Evolutionary conservation across 2,329 filamentous ascomycete genomes (phyloP), one percentile per base, ranked within the genome.

Genomic region (Colletotrichum sp.): DNA sequence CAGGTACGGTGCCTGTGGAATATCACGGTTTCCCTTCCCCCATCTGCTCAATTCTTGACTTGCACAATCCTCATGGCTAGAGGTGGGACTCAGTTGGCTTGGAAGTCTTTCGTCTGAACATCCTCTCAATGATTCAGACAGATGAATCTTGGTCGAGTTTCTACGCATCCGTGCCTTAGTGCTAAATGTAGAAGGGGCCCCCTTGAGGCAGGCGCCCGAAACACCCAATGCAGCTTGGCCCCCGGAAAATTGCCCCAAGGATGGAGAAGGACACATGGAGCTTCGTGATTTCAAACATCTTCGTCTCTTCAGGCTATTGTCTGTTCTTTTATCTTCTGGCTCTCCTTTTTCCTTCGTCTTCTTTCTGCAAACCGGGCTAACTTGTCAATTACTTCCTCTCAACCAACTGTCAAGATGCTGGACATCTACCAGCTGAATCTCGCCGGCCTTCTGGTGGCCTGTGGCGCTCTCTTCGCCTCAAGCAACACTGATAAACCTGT

Each of bases 371-470:
- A 24, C 18, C 18, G 3, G 21, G 6, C 10, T 8, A 6, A 18
- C 4, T 18, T 9, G 26, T 9, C 16, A 28, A 21, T 28, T 30
- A 16, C 16, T 34, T 34, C 24, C 18, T 16, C 15, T 62, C 59
- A 34, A 28, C 8, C 24, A 59, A 28, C 8, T 59, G 13, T 18
- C 57, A 60, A 57, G 12, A 79, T 77, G 62, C 80, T 83, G 74
- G 82, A 84, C 72, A 79, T 80, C n/a, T 85, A 85, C 77, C 82
- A 83, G 72, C 73, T 81, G 69, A 84, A 83, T 78, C 79, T 85
- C n/a, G 77, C 80, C 4, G 80, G 79, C 74, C 79, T 85, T 21
- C 78, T 85, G 18, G 79, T 81, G 52, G 80, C 84, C 65, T 85
- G 83, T 72, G 81, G 79, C 52, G 77, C 78, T 21, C 74, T 30